phyloP scores from a whole-genome alignment of 306 rosid genomes.

The Ziziphus jujuba region DNA sequence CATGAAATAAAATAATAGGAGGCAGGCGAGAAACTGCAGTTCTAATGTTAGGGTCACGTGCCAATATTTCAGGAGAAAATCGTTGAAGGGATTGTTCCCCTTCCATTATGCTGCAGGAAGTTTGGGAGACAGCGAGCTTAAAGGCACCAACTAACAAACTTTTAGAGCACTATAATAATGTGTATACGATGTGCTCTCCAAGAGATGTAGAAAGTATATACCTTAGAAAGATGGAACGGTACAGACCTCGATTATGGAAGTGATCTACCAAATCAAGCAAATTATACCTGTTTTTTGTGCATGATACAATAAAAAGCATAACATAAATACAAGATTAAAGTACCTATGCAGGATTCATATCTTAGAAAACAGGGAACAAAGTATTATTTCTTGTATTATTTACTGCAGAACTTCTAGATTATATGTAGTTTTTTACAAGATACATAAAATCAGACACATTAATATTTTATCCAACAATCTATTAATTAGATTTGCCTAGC shows the following conservation, averaged over 20 bases:
- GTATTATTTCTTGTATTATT: neutral
- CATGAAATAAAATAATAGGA: constrained; percentile 68
- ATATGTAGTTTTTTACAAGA: neutral
- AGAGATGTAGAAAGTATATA: constrained; percentile 24
- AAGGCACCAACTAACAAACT: constrained; percentile 16
- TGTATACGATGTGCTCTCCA: neutral
- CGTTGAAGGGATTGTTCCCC: constrained; percentile 76
- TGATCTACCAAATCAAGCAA: constrained; percentile 63
- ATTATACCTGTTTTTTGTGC: constrained; percentile 72
- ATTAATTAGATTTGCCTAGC: neutral
- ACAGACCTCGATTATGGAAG: constrained; percentile 82
- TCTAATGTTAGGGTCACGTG: constrained; percentile 64
- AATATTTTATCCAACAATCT: neutral
- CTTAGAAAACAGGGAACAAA: neutral
- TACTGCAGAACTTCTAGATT: neutral
- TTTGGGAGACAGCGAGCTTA: constrained; percentile 22
- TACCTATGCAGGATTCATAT: neutral
- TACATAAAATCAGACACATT: neutral
- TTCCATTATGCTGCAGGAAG: constrained; percentile 87
- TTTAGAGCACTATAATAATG: constrained; percentile 4
- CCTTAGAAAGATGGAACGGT: constrained; percentile 77
- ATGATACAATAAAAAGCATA: constrained; percentile 21
- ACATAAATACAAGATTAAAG: neutral
- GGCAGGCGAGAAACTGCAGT: constrained; percentile 74
- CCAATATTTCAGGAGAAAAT: constrained; percentile 83